Base-by-base conservation (phyloP, 805 yeast genomes). In the Metschnikowia cerradonensis region DNA sequence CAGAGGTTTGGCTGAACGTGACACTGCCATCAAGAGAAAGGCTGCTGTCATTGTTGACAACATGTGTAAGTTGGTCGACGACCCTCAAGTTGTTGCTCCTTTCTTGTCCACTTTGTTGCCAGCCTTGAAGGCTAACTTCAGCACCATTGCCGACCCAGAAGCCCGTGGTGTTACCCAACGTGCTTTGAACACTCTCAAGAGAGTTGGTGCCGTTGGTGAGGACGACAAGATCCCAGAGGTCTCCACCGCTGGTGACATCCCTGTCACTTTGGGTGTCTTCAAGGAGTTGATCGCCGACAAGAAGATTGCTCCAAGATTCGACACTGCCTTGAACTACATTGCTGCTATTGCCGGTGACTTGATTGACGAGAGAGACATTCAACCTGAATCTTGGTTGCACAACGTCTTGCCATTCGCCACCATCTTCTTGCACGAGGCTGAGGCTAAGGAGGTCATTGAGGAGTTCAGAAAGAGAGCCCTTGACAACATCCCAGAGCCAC, bases 51-150 rank as follows among this genome's bases (percentile, higher is more conserved):
- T 94, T 78, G 88, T 92, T 69, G 99, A 94, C 78, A 94, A 94
- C 96, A 94, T 94, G 99, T 94, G 99, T 88, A 94, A 94, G 80
- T 89, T 94, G 78, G 99, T 94, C 81, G 99, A 94, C 74, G 99
- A 94, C 75, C 99, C 99, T 66, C 98, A 94, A 81, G 95, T 94
- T 72, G 96, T 94, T 78, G 99, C 98, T 82, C 99, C 99, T 63
- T 94, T 94, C 89, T 80, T 94, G 86, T 80, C 81, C 78, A 88
- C 86, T 73, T 84, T 94, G 70, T 87, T 90, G 82, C 99, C 99
- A 73, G 88, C 97, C 70, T 82, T 94, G 77, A 89, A 89, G 85
- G 75, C 84, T 73, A 94, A 94, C 88, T 84, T 86, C 80, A 78
- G 88, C 70, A 90, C 88, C 81, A 91, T 94, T 79, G 99, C 99